These are phyloP conservation scores for Carex kokanica DNA, from an alignment of 176 grass and related monocot species.

Conservation along the genomic window DNA sequence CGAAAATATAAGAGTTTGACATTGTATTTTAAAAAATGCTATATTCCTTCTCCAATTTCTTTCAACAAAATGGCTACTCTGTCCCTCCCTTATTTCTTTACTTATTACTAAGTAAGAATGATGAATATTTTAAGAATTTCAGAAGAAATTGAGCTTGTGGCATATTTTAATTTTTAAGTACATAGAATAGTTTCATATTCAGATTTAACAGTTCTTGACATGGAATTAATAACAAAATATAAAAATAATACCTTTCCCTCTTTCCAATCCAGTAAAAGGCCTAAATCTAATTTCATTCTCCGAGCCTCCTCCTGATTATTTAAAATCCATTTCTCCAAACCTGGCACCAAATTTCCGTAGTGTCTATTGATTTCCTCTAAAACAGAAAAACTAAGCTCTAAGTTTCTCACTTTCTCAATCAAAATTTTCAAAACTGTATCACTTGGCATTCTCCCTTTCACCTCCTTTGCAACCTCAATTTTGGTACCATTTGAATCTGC, in stretches of 20 bases:
- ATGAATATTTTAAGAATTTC: neutral
- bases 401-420: slow-evolving; percentile 77
- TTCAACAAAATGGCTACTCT: neutral
- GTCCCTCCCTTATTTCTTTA: neutral
- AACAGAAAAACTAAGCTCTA: slow-evolving; percentile 44
- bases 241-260: slow-evolving; percentile 15
- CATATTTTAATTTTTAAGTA: neutral
- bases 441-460: slow-evolving; percentile 48
- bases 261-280: slow-evolving; percentile 14
- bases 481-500: slow-evolving; percentile 25
- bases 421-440: slow-evolving; percentile 85
- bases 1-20: neutral
- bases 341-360: slow-evolving; percentile 52
- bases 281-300: slow-evolving; percentile 20
- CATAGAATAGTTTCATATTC: neutral
- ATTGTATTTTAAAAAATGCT: neutral
- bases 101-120: neutral
- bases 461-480: slow-evolving; percentile 27
- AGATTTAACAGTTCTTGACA: neutral
- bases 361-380: slow-evolving; percentile 49
- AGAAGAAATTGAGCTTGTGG: neutral
- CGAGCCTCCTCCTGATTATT: slow-evolving; percentile 26
- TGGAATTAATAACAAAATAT: slow-evolving; percentile 1
- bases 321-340: slow-evolving; percentile 49
- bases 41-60: neutral